Evolutionary conservation across 2,329 filamentous ascomycete species (phyloP), one percentile per base, ranked within the genome.

Genomic region (Magnaporthiopsis incrustans): DNA sequence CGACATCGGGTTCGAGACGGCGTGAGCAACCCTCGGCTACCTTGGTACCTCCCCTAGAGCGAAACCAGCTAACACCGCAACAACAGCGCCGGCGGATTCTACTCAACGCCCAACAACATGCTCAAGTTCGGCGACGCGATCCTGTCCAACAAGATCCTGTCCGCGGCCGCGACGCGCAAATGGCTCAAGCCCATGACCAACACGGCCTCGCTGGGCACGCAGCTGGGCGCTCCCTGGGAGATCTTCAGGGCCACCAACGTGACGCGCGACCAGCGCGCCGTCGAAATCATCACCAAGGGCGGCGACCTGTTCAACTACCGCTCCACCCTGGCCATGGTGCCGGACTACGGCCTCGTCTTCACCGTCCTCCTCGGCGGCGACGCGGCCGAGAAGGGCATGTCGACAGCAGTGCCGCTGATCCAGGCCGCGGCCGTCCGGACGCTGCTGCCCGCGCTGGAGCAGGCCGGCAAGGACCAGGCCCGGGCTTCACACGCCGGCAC

Each of bases 281-380:
- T 81, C 18, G 79, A 82, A 27, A 63, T 82, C 2, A 81, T 81
- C 70, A 76, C 77, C 27, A 83, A 83, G 68, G 71, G 69, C 4
- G 81, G 81, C 3, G 76, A 78, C 64, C 66, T 80, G 4, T 76
- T 76, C n/a, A 64, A 70, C 18, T 82, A 81, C 69, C 75, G 77
- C 67, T 68, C 75, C 3, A 67, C 72, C 2, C 67, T 81, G 0
- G 75, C 72, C 25, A 68, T 83, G 4, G 69, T 83, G 0, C 78
- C 80, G 0, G 79, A 82, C 66, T 81, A 82, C 67, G 76, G 77
- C 59, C 66, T 81, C 10, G 76, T 76, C 56, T 69, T 80, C 63
- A 73, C 75, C 6, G 68, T 82, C 15, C 67, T 82, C 60, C 26
- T 61, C 14, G 38, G 32, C 38, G 60, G 60, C 14, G 70, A 72